Base-by-base conservation (phyloP, 257 asterid species). In the Datura wrightii region DNA sequence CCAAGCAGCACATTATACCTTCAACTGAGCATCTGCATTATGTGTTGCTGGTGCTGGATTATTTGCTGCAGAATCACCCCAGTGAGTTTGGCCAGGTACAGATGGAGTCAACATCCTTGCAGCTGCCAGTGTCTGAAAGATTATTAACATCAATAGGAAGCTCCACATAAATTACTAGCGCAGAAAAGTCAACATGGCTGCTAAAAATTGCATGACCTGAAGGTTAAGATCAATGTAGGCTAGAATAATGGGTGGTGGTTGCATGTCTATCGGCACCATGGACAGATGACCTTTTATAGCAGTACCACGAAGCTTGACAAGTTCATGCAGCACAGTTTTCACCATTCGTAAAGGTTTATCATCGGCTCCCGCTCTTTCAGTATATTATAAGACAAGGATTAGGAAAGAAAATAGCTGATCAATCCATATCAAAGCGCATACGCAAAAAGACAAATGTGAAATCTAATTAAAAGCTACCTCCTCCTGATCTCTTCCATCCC, bases 321-420 rank as follows among this genome's bases (percentile, higher is more conserved):
- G 99, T 87, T 97, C 99, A 54, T 95, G 99, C 63, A 97, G 92
- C 89, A 97, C 99, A 83, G 99, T 95, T 92, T 97, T 97, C 84
- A 97, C 99, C 99, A 97, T 97, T 84, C 99, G 95, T 82, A 97
- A 93, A 62, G 99, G 99, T 87, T 97, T 97, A 87, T 97, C 99
- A 89, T 95, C 99, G 76, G 99, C 99, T 82, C 99, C 99, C 79
- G 99, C 99, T 90, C 99, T 97, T 85, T 84, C 81, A 63, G 34
- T 63, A 72, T 82, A 72, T 82, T 84, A 83, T 42, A 59, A 44
- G 58, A 83, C 79, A 60, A 53, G 58, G 74, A 74, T 24, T 50
- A 65, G 39, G 39, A 62, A 13, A 82, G 37, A 82, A 85, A 85
- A 85, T 34, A 79, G 6, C 24, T 50, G 60, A 69, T 39, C 53